Evolutionary conservation across 2,329 filamentous ascomycete genomes (phyloP), one percentile per base, ranked within the genome.

Genomic region (Sclerotinia borealis): DNA sequence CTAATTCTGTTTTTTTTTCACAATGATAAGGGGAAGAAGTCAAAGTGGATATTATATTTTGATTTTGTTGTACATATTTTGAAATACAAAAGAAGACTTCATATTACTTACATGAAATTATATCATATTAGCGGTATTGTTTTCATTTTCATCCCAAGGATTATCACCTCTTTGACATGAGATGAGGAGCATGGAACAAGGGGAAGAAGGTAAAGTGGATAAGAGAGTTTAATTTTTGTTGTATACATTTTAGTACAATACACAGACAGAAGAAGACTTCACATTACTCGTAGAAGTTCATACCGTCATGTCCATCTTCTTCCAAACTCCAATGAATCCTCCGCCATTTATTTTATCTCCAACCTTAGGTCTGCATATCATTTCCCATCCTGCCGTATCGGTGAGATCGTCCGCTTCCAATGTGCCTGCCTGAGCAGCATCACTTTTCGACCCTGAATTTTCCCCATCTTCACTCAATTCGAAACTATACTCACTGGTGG

Each of bases 341-440:
- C 81, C 81, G 15, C 80, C 81, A 9, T 76, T 71, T 47, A 80
- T 76, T 55, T 75, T 73, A 10, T 75, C 67, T 10, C 80, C 80
- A 60, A 81, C 80, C 66, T 80, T 81, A 2, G 81, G 81, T 61
- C 81, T 76, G 65, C 81, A 83, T n/a, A 84, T 75, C 68, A 82
- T 76, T 43, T 79, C 77, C 65, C 73, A 76, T 4, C 76, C 74
- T 25, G 69, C 58, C 3, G 68, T 65, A 25, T 63, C 63, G 1
- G 10, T 31, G 3, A 2, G 8, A 43, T 31, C 10, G 13, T 15
- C 7, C 9, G 10, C 43, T 37, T 63, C 47, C 27, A 27, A 25
- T 36, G 39, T 52, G 3, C 49, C 29, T 22, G 25, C 56, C 13
- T 48, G 37, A 31, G 52, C 43, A 10, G 17, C n/a, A 22, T 48